A percentile compares a stretch with the other conserved stretches of the same genome.
phyloP scores from a whole-genome alignment of 1,284 basidiomycete genomes.

The Puccinia triticina region DNA sequence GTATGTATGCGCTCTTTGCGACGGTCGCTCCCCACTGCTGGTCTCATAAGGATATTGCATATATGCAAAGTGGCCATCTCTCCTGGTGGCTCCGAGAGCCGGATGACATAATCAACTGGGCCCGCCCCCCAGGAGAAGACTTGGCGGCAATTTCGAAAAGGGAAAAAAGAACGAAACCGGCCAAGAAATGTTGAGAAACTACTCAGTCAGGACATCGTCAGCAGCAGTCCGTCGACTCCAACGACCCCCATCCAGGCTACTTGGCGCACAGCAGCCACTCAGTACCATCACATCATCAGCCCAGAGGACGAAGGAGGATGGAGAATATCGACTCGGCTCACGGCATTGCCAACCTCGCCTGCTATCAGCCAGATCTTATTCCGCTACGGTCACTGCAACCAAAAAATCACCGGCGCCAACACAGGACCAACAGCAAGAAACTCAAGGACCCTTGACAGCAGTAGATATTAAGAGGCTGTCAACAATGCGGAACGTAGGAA shows the following conservation, averaged over 20 bases:
- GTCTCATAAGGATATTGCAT: neutral
- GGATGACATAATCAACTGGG: neutral
- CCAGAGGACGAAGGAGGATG: neutral
- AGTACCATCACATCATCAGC: neutral
- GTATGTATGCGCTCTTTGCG: too few relatives aligned
- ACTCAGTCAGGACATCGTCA: neutral
- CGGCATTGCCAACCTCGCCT: neutral
- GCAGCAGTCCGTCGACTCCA: neutral
- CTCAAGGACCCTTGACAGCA: slow-evolving; percentile 52
- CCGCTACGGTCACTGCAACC: neutral
- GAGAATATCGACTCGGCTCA: neutral
- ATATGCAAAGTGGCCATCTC: neutral
- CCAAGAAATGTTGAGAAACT: neutral
- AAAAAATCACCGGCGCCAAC: neutral
- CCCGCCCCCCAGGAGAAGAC: neutral
- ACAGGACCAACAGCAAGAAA: slow-evolving; percentile 7
- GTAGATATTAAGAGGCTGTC: slow-evolving; percentile 59
- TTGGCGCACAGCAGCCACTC: neutral
- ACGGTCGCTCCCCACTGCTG: too few relatives aligned
- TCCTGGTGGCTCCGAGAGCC: neutral
- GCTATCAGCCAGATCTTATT: neutral
- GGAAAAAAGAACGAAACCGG: neutral
- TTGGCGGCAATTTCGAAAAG: neutral
- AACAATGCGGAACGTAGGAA: slow-evolving; percentile 62
- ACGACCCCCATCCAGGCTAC: neutral